Conservation (phyloP, 305 asterid genomes). For the Fraxinus baroniana region DNA sequence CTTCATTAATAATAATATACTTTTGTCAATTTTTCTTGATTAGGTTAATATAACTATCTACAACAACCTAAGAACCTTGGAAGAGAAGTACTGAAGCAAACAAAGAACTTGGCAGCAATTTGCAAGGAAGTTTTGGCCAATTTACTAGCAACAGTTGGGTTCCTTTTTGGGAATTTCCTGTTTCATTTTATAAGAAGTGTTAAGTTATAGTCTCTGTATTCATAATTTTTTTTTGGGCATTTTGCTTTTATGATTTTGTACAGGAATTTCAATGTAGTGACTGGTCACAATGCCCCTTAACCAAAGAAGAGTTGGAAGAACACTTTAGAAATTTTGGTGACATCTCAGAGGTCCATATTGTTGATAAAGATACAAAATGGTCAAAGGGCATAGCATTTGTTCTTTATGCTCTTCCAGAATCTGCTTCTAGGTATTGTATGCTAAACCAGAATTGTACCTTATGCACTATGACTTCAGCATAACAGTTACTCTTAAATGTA, state of each 20-base stretch:
- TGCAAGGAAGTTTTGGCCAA: too few relatives aligned
- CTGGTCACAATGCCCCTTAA: conserved; percentile 82
- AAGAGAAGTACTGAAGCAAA: too few relatives aligned
- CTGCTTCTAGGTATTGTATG: conserved; percentile 73
- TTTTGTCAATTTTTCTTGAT: too few relatives aligned
- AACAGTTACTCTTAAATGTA: background rate
- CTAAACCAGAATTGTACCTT: background rate
- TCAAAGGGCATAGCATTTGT: conserved; percentile 87
- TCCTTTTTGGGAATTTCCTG: background rate
- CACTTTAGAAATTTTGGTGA: conserved; percentile 69
- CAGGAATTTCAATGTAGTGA: conserved; percentile 96
- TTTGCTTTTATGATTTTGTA: background rate
- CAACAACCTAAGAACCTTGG: too few relatives aligned
- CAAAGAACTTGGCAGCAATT: too few relatives aligned
- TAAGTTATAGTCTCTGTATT: background rate
- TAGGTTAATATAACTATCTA: too few relatives aligned
- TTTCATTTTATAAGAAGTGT: background rate
- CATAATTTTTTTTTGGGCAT: background rate
- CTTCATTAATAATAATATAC: too few relatives aligned
- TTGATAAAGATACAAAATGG: conserved; percentile 78
- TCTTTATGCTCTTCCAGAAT: conserved; percentile 72
- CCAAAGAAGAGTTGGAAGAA: conserved; percentile 83
- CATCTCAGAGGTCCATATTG: conserved; percentile 74
- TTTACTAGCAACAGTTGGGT: background rate
- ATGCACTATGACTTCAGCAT: background rate